Evolutionary conservation across 2,329 filamentous ascomycete genomes (phyloP).

Genomic region (Fusarium scirpi): DNA sequence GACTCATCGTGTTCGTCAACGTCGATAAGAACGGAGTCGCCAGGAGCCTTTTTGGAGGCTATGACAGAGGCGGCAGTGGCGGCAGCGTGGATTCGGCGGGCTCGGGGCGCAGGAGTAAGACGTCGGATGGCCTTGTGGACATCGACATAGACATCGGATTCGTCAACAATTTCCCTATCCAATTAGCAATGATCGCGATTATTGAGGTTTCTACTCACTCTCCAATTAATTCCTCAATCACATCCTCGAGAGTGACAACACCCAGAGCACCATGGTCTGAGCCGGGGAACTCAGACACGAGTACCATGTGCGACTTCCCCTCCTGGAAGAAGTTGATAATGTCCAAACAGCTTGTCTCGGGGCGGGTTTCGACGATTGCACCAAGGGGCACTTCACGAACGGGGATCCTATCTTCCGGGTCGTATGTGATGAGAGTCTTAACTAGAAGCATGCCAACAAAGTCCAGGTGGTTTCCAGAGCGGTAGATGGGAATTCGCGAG

Average conservation of each 20-base stretch:
- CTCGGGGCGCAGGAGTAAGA: conserved; percentile 84
- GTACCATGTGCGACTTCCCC: conserved; percentile 98
- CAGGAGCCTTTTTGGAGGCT: conserved; percentile 49
- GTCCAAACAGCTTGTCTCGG: conserved; percentile 95
- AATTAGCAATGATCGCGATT: conserved; percentile 25
- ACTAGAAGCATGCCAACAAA: conserved; percentile 98
- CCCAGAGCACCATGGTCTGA: conserved; percentile 90
- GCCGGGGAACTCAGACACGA: conserved; percentile 91
- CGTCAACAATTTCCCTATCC: conserved; percentile 92
- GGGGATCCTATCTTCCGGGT: conserved; percentile 88
- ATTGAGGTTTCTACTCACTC: conserved; percentile 71
- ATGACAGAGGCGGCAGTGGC: conserved; percentile 49
- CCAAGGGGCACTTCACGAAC: conserved; percentile 93
- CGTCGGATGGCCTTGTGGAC: conserved; percentile 98
- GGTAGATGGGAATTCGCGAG: conserved; percentile 94
- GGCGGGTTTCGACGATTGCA: conserved; percentile 92
- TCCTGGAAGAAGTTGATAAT: conserved; percentile 99
- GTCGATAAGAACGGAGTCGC: conserved; percentile 50
- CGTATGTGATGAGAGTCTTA: conserved; percentile 98
- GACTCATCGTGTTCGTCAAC: conserved; percentile 59
- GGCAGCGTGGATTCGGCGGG: conserved; percentile 63
- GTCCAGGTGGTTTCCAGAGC: conserved; percentile 83
- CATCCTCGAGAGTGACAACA: conserved; percentile 95
- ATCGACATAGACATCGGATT: conserved; percentile 98
- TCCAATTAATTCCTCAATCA: conserved; percentile 98